These are phyloP conservation scores for Candida loeiensis DNA, from an alignment of 805 yeast species.

Conservation along the genomic window DNA sequence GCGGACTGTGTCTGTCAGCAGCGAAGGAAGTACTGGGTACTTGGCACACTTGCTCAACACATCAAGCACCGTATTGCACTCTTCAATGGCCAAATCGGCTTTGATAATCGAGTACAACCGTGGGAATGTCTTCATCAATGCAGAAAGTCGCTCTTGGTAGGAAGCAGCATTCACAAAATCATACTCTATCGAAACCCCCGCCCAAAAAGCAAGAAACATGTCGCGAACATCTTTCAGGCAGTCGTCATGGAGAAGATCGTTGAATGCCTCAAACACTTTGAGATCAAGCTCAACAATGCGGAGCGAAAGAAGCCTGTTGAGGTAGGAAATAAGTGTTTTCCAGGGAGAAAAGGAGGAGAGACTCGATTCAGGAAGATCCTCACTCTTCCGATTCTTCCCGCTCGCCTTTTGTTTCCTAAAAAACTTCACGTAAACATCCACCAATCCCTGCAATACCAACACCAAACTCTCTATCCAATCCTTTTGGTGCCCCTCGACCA, in stretches of 20 bases:
- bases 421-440: conserved; percentile 56
- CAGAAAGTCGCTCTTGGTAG: conserved; percentile 61
- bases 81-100: conserved; percentile 27
- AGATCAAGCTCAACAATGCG: conserved; percentile 51
- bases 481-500: conserved; percentile 17
- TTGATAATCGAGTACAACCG: conserved; percentile 39
- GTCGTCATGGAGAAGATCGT: conserved; percentile 39
- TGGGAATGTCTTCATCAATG: conserved; percentile 52
- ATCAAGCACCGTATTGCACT: conserved; percentile 50
- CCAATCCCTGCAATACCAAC: conserved; percentile 62
- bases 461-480: conserved; percentile 62
- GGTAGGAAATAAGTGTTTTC: conserved; percentile 52
- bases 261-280: conserved; percentile 52
- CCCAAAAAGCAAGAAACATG: conserved; percentile 51
- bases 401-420: conserved; percentile 3
- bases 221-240: conserved; percentile 22
- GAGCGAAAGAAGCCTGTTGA: conserved; percentile 36
- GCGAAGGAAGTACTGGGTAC: conserved; percentile 68
- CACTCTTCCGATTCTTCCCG: no score
- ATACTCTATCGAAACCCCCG: conserved; percentile 35
- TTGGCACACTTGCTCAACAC: conserved; percentile 62
- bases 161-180: conserved; percentile 36
- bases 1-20: conserved; percentile 45
- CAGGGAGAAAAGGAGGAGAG: conserved; percentile 44
- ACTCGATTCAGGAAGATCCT: no score